phyloP scores from a whole-genome alignment of 176 grass and related monocot genomes.

The Eragrostis curvula region DNA sequence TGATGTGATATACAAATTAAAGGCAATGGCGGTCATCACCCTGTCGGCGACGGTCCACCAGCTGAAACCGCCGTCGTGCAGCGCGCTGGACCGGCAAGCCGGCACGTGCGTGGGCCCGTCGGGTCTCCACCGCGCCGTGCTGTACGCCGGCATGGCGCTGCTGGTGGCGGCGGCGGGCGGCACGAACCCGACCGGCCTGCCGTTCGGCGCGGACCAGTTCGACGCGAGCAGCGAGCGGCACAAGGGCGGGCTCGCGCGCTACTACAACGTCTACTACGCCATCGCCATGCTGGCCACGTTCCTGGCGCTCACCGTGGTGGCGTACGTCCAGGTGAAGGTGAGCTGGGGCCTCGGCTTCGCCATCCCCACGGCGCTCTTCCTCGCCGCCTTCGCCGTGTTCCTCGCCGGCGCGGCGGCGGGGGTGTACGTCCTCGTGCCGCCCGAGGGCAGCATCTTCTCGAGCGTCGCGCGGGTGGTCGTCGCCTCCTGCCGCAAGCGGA shows the following conservation, averaged over 20 bases:
- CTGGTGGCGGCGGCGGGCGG: conserved; percentile 28
- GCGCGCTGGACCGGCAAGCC: conserved; percentile 1
- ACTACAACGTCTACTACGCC: conserved; percentile 47
- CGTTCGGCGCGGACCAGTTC: conserved; percentile 59
- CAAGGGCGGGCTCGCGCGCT: conserved; percentile 25
- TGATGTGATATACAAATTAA: neutral
- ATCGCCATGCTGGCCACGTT: neutral
- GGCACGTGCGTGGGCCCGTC: conserved; percentile 38
- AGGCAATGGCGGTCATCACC: conserved; percentile 38
- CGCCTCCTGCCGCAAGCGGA: conserved; percentile 52
- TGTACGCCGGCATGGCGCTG: conserved; percentile 43
- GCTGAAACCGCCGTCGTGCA: conserved; percentile 41
- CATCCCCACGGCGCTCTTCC: conserved; percentile 43
- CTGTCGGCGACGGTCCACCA: conserved; percentile 7
- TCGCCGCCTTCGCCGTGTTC: conserved; percentile 30
- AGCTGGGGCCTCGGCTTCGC: conserved; percentile 50
- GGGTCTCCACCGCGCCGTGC: conserved; percentile 36
- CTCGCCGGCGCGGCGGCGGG: conserved; percentile 22
- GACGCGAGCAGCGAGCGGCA: conserved; percentile 30
- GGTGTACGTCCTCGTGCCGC: conserved; percentile 35
- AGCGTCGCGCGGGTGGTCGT: conserved; percentile 33
- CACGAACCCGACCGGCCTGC: conserved; percentile 37
- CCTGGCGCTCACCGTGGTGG: conserved; percentile 36
- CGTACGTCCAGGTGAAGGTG: conserved; percentile 38
- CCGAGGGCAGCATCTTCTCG: conserved; percentile 55